Percentiles rank a stretch among this genome's conserved stretches.
phyloP scores from a whole-genome alignment of 202 grass and related monocot species.

The Hordeum pubiflorum region DNA sequence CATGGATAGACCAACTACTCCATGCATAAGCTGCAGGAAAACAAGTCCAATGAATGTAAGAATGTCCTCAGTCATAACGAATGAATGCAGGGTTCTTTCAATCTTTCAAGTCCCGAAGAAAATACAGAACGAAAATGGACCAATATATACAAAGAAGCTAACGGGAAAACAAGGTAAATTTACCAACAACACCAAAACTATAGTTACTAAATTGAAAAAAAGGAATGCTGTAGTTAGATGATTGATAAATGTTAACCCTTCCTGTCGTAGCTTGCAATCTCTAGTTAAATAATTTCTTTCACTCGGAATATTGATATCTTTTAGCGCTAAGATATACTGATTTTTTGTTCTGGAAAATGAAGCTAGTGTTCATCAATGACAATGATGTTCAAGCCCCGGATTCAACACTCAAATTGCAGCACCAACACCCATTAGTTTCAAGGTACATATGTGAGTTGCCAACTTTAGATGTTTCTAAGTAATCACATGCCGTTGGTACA shows the following conservation, averaged over 20 bases:
- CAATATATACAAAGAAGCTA: neutral
- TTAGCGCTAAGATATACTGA: neutral
- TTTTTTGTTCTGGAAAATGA: neutral
- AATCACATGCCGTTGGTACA: neutral
- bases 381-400: neutral
- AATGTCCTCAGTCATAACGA: neutral
- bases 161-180: neutral
- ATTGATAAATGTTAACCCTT: neutral
- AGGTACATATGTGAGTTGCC: neutral
- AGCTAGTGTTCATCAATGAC: neutral
- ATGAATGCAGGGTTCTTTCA: neutral
- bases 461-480: neutral
- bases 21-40: conserved; percentile 85
- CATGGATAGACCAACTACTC: conserved; percentile 82
- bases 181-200: neutral
- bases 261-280: neutral
- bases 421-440: neutral
- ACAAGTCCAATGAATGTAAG: conserved; percentile 1
- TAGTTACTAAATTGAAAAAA: neutral
- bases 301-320: neutral
- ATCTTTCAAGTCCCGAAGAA: conserved; percentile 9
- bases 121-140: neutral
- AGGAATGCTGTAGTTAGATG: neutral
- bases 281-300: neutral
- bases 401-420: neutral